Base-by-base conservation (phyloP, 768 basidiomycete species). In the Solioccasus polychromus region DNA sequence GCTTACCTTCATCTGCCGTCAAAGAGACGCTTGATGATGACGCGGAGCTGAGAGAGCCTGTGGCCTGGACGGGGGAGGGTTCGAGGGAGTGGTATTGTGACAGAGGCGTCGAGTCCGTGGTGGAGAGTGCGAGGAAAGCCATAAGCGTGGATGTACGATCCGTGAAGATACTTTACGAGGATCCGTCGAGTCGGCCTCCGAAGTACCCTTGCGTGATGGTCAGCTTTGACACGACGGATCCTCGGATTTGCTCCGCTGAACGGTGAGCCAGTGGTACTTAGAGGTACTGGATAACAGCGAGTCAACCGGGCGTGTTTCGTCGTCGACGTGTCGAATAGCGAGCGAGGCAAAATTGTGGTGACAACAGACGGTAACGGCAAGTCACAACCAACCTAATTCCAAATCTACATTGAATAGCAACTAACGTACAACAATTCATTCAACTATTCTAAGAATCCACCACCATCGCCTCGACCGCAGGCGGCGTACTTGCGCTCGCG, bases 1-100 rank as follows among this genome's bases (percentile, higher is more conserved):
- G 55, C 73, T 50, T 56, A 83, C 86, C 87, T 71, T 86, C 82
- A 61, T 88, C 84, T 44, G 71, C 63, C 66, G 73, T 70, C 52
- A 82, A 66, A 20, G 83, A 82, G 26, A 69, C 46, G 44, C 71
- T 76, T 26, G 83, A 83, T 8, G 84, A 60, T 4, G 71, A 72
- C 15, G 54, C 56, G 23, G 52, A 54, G 38, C 61, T 51, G 15
- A 65, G 61, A 11, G 47, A 17, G 39, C 50, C 52, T 18, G 52
- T 49, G 44, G 29, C 42, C 42, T 44, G 19, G 17, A 57, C 51
- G 12, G 64, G 64, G 6, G 64, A 66, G 5, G 66, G 61, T 9
- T 43, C 51, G 46, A 66, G 64, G 7, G 64, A 68, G 41, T 64
- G 64, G 54, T 66, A 66, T 12, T 57, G 54, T 1, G 64, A 66